Base-by-base conservation (phyloP, 2,329 filamentous ascomycete genomes). In the Aspergillus pseudonomiae region DNA sequence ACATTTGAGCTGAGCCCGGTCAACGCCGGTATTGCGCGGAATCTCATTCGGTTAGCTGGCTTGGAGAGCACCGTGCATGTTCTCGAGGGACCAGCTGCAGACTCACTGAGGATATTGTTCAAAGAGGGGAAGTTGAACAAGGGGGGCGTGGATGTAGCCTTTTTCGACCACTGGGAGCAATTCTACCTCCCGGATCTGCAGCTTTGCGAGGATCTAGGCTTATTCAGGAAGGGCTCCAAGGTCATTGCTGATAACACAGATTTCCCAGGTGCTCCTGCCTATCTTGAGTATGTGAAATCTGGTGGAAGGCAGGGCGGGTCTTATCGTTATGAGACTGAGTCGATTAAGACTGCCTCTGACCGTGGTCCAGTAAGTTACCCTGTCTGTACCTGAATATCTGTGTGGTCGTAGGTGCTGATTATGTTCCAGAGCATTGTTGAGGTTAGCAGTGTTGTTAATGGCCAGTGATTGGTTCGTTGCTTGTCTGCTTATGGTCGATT, bases 221-320 rank as follows among this genome's bases (percentile, higher is more conserved):
- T 81, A 30, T 68, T 79, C 34, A 70, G 62, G 3, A 63, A 67
- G 21, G 78, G 78, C 1, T 74, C 72, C 0, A 21, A 74, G 16
- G 70, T 76, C 0, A 68, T 80, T 53, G 79, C 78, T 3, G 78
- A 81, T 66, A 81, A 80, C 61, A 76, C 76, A 4, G 73, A 78
- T 63, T 66, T 72, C 7, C 78, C 78, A 28, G 79, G 80, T 10
- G 79, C 78, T 12, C 80, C 79, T 10, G 71, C 77, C 12, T 82
- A 82, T 66, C 60, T 79, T 46, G 72, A 72, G 59, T 80, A 81
- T 71, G 77, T 82, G 9, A 67, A 71, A 62, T 66, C 59, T 28
- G 72, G 75, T 5, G 70, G 73, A 4, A 61, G 58, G 2, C 43
- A 57, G 11, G 36, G 34, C 62, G 69, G 61, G 26, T 61, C 45